Evolutionary conservation across 495 filamentous ascomycete genomes (phyloP).

Genomic region (Eremomyces bilateralis): DNA sequence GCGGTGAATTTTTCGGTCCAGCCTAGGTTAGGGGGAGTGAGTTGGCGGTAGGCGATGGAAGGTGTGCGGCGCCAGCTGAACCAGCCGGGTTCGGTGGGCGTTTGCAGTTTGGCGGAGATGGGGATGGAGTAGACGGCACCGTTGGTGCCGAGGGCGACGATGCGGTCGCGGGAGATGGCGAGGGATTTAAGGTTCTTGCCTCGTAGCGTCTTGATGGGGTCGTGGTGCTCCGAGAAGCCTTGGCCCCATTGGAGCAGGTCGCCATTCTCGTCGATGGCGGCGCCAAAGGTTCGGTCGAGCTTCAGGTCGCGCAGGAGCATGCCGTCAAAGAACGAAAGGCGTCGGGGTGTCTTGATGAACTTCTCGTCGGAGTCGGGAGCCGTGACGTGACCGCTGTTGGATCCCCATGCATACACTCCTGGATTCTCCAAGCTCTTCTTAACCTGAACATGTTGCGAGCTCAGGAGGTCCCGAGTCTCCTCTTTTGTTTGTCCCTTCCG

Average conservation of each 20-base stretch:
- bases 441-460: constrained; percentile 62
- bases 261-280: constrained; percentile 68
- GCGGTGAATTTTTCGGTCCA: constrained; percentile 56
- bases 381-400: constrained; percentile 63
- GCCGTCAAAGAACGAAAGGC: constrained; percentile 69
- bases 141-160: constrained; percentile 54
- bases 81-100: constrained; percentile 32
- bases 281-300: constrained; percentile 63
- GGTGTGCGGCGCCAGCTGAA: constrained; percentile 36
- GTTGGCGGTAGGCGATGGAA: constrained; percentile 41
- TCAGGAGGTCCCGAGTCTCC: constrained; percentile 47
- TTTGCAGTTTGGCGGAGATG: constrained; percentile 49
- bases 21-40: constrained; percentile 41
- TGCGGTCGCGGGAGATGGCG: constrained; percentile 54
- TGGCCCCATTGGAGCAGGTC: constrained; percentile 84
- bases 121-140: constrained; percentile 79
- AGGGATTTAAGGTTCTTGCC: constrained; percentile 63
- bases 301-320: constrained; percentile 72
- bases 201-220: constrained; percentile 48
- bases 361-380: constrained; percentile 63
- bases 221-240: constrained; percentile 37
- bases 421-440: constrained; percentile 77
- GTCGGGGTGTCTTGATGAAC: constrained; percentile 55
- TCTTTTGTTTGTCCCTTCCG: constrained; percentile 32
- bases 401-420: constrained; percentile 84